A percentile compares a stretch with the other conserved stretches of the same genome.
phyloP scores from a whole-genome alignment of 2,329 filamentous ascomycete species.

The Aspergillus luchuensis region DNA sequence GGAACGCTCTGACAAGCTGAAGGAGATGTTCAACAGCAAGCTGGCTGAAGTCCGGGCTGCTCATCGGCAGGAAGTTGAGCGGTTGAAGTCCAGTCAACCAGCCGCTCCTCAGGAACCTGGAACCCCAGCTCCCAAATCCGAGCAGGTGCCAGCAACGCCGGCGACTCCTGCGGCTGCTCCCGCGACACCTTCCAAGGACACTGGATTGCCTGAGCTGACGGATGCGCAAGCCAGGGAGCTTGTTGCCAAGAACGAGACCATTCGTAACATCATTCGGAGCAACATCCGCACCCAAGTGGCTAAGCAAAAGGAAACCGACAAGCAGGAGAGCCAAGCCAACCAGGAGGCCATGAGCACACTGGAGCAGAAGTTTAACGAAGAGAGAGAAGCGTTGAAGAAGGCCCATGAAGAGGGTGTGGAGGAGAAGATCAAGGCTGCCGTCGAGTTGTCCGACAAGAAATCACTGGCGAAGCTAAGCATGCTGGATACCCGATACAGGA shows the following conservation, averaged over 20 bases:
- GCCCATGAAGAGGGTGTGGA: slow-evolving; percentile 60
- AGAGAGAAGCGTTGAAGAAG: slow-evolving; percentile 46
- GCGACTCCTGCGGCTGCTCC: slow-evolving; percentile 24
- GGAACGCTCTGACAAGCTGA: slow-evolving; percentile 58
- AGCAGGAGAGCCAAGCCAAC: slow-evolving; percentile 37
- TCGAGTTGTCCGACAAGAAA: slow-evolving; percentile 74
- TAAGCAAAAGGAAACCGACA: slow-evolving; percentile 46
- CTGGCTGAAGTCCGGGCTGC: slow-evolving; percentile 58
- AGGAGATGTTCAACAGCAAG: slow-evolving; percentile 70
- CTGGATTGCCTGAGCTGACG: slow-evolving; percentile 45
- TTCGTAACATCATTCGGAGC: slow-evolving; percentile 54
- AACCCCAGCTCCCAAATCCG: slow-evolving; percentile 24
- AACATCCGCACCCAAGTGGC: slow-evolving; percentile 59
- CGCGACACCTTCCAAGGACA: slow-evolving; percentile 35
- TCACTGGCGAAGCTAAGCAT: slow-evolving; percentile 75
- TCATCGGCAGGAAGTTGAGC: slow-evolving; percentile 54
- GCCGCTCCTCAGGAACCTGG: slow-evolving; percentile 23
- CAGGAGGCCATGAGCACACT: slow-evolving; percentile 41
- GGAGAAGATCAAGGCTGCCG: slow-evolving; percentile 60
- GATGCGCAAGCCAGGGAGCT: slow-evolving; percentile 55
- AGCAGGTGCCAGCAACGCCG: slow-evolving; percentile 32
- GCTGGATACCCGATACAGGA: slow-evolving; percentile 68
- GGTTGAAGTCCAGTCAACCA: slow-evolving; percentile 49
- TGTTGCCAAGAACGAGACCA: slow-evolving; percentile 51
- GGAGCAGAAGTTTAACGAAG: slow-evolving; percentile 42